phyloP scores from a whole-genome alignment of 1,139 yeast species.

The Taphrina sp. region DNA sequence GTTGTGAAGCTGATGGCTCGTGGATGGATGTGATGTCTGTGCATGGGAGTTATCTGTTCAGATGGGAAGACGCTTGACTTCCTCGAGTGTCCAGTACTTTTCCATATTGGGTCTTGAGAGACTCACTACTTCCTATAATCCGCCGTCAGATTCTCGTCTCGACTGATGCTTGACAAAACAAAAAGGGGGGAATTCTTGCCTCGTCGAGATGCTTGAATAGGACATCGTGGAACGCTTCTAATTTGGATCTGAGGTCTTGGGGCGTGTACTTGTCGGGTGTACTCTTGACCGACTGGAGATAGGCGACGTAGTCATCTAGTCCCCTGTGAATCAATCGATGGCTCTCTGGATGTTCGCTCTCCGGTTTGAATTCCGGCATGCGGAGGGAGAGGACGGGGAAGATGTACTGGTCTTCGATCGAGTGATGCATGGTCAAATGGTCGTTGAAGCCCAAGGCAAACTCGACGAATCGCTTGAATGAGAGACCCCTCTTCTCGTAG shows the following conservation, averaged over 20 bases:
- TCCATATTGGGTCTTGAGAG: slow-evolving; percentile 13
- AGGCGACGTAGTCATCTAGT: slow-evolving; percentile 11
- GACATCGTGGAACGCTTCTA: slow-evolving; percentile 4
- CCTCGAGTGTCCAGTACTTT: slow-evolving; percentile 27
- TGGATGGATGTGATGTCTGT: no score
- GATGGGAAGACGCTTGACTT: slow-evolving; percentile 16
- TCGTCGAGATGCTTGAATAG: slow-evolving; percentile 23
- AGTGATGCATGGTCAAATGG: slow-evolving; percentile 23
- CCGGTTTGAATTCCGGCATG: slow-evolving; percentile 19
- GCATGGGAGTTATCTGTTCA: no score
- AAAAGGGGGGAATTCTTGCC: no score
- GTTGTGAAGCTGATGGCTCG: no score
- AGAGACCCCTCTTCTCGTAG: neutral
- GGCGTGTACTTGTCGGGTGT: slow-evolving; percentile 1
- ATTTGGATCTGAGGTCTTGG: neutral
- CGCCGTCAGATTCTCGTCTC: no score
- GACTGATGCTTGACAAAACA: no score
- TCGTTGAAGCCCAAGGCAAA: no score
- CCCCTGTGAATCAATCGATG: slow-evolving; percentile 19
- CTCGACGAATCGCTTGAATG: neutral
- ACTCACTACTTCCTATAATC: slow-evolving; percentile 8
- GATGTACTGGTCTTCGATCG: slow-evolving; percentile 13
- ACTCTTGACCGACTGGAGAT: neutral
- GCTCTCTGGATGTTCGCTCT: neutral
- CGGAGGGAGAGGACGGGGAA: slow-evolving; percentile 20